phyloP scores from a whole-genome alignment of 352 stramenopile species.

The Pythium plurisporium region DNA sequence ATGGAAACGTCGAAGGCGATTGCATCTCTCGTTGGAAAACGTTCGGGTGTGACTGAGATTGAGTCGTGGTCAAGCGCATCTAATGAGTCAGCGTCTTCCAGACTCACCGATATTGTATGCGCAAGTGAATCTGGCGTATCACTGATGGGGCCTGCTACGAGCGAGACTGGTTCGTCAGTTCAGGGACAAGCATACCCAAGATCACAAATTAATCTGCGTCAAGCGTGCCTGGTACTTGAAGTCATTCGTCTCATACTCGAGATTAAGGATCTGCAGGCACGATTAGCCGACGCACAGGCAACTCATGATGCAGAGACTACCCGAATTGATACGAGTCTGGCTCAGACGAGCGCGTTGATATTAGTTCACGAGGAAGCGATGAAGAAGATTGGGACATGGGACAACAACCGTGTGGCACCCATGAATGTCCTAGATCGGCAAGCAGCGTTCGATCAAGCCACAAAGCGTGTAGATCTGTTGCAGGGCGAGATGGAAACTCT shows the following conservation, averaged over 20 bases:
- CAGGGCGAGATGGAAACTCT: slow-evolving; percentile 1
- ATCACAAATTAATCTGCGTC: slow-evolving; percentile 29
- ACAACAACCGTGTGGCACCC: background rate
- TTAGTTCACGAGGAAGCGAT: slow-evolving; percentile 29
- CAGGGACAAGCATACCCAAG: background rate
- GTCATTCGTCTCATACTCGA: slow-evolving; percentile 51
- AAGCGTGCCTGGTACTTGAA: slow-evolving; percentile 45
- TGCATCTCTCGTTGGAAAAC: slow-evolving; percentile 1
- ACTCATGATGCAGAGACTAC: slow-evolving; percentile 24
- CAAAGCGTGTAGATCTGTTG: background rate
- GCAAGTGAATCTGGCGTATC: slow-evolving; percentile 1
- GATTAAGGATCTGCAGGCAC: slow-evolving; percentile 36
- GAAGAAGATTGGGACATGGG: slow-evolving; percentile 41
- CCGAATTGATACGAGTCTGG: slow-evolving; percentile 23
- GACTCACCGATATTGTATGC: slow-evolving; percentile 12
- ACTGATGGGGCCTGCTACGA: slow-evolving; percentile 17
- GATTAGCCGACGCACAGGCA: slow-evolving; percentile 18
- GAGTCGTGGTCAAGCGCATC: background rate
- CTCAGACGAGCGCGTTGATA: slow-evolving; percentile 28
- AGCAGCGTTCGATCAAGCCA: background rate
- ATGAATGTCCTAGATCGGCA: background rate
- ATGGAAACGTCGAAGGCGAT: slow-evolving; percentile 14
- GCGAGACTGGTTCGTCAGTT: slow-evolving; percentile 36
- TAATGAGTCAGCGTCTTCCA: background rate
- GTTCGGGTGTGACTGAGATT: slow-evolving; percentile 15